These are phyloP conservation scores for Spergularia azorica DNA, from an alignment of 179 eudicot species.

Conservation along the genomic window DNA sequence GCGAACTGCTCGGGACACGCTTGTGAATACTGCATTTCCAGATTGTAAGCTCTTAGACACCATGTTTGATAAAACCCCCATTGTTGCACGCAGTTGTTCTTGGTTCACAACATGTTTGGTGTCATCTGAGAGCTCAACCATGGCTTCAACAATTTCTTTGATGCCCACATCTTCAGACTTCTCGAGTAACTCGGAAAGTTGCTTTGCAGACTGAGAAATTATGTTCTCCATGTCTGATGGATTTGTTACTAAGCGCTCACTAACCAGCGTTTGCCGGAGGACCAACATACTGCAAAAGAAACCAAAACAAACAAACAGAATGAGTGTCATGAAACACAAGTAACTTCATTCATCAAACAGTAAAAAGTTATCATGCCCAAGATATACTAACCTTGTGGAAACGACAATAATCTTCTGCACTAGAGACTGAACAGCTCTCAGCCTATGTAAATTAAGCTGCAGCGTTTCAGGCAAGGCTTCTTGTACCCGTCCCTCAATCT, in stretches of 20 bases:
- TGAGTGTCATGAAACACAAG: neutral
- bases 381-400: conserved; percentile 63
- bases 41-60: conserved; percentile 54
- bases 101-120: conserved; percentile 13
- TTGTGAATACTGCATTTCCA: conserved; percentile 47
- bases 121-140: conserved; percentile 26
- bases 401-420: conserved; percentile 79
- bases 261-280: conserved; percentile 68
- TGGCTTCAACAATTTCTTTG: conserved; percentile 51
- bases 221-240: conserved; percentile 54
- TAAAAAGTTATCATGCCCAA: neutral
- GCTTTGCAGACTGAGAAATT: conserved; percentile 39
- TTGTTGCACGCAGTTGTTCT: conserved; percentile 39
- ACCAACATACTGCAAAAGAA: conserved; percentile 63
- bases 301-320: neutral
- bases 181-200: conserved; percentile 56
- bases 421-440: conserved; percentile 70
- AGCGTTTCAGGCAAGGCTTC: conserved; percentile 79
- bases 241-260: conserved; percentile 45
- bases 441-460: conserved; percentile 66
- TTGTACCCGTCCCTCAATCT: conserved; percentile 59
- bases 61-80: conserved; percentile 47
- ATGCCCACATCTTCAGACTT: conserved; percentile 57
- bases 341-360: neutral
- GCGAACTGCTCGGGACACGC: conserved; percentile 47